Percentiles rank a stretch among this genome's conserved stretches.
Conservation (phyloP, 2,329 filamentous ascomycete genomes). For the Penicillium freii region DNA sequence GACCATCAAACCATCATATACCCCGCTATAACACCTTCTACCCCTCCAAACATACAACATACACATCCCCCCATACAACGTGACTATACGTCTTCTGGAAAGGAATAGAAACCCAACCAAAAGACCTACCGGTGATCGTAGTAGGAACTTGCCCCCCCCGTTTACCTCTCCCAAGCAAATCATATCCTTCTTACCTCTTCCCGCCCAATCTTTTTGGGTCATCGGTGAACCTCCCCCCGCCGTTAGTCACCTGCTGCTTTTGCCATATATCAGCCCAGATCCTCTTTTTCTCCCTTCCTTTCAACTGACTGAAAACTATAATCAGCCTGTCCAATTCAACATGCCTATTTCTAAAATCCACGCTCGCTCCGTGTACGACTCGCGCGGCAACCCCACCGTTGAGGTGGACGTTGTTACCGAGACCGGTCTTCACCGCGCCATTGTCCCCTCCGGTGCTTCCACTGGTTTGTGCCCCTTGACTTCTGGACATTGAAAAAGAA, state of each 20-base stretch:
- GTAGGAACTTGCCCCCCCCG: constrained; percentile 17
- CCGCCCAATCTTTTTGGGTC: constrained; percentile 38
- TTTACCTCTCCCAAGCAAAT: constrained; percentile 21
- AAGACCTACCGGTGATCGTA: constrained; percentile 17
- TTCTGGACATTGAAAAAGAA: neutral
- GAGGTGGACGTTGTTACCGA: constrained; percentile 97
- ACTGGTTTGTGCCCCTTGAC: constrained; percentile 64
- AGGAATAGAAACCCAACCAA: constrained; percentile 4
- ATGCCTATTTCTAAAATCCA: constrained; percentile 92
- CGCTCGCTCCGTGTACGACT: constrained; percentile 97
- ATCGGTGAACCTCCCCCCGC: constrained; percentile 41
- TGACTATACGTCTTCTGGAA: constrained; percentile 14
- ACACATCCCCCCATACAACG: neutral
- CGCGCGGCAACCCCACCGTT: constrained; percentile 95
- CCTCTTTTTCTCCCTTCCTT: constrained; percentile 18
- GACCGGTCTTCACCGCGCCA: constrained; percentile 94
- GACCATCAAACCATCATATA: constrained; percentile 11
- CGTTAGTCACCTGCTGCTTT: constrained; percentile 31
- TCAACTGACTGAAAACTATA: constrained; percentile 28
- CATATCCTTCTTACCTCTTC: constrained; percentile 18
- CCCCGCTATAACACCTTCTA: constrained; percentile 21
- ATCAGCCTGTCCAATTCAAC: constrained; percentile 42
- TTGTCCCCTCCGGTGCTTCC: constrained; percentile 94
- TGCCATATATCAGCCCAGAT: constrained; percentile 19
- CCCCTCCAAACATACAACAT: neutral